A percentile compares a stretch with the other conserved stretches of the same genome.
phyloP scores from a whole-genome alignment of 495 filamentous ascomycete genomes.

The Penicillium lagena region DNA sequence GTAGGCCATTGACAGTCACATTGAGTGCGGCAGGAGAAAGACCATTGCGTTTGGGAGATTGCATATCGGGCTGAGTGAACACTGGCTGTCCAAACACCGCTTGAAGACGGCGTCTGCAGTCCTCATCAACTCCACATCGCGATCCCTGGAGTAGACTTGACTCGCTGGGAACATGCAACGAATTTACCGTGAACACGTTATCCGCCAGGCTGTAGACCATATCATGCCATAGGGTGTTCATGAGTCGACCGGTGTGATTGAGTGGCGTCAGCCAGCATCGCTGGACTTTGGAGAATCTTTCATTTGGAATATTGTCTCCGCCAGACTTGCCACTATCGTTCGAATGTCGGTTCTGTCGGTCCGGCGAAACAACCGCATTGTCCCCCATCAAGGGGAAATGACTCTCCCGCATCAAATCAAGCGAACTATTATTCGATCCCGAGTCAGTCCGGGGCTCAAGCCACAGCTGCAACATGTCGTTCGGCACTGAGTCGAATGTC shows the following conservation, averaged over 20 bases:
- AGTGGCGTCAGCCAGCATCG: slow-evolving; percentile 42
- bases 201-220: slow-evolving; percentile 33
- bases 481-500: slow-evolving; percentile 21
- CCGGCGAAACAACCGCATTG: slow-evolving; percentile 14
- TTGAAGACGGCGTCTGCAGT: slow-evolving; percentile 18
- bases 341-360: slow-evolving; percentile 17
- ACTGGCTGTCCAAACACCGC: slow-evolving; percentile 23
- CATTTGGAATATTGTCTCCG: slow-evolving; percentile 35
- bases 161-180: slow-evolving; percentile 13
- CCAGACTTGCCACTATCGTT: slow-evolving; percentile 25
- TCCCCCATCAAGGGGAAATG: slow-evolving; percentile 27
- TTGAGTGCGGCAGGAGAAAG: slow-evolving; percentile 18
- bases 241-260: slow-evolving; percentile 37
- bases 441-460: slow-evolving; percentile 32
- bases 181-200: slow-evolving; percentile 37
- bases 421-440: slow-evolving; percentile 27
- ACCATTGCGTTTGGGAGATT: slow-evolving; percentile 17
- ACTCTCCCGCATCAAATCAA: slow-evolving; percentile 26
- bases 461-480: slow-evolving; percentile 36
- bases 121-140: slow-evolving; percentile 42
- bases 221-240: slow-evolving; percentile 44
- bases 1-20: slow-evolving; percentile 14
- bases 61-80: slow-evolving; percentile 11
- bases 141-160: slow-evolving; percentile 27
- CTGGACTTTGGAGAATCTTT: slow-evolving; percentile 44